phyloP scores from a whole-genome alignment of 164 flowering plant genomes.

The Vitis cinerea region DNA sequence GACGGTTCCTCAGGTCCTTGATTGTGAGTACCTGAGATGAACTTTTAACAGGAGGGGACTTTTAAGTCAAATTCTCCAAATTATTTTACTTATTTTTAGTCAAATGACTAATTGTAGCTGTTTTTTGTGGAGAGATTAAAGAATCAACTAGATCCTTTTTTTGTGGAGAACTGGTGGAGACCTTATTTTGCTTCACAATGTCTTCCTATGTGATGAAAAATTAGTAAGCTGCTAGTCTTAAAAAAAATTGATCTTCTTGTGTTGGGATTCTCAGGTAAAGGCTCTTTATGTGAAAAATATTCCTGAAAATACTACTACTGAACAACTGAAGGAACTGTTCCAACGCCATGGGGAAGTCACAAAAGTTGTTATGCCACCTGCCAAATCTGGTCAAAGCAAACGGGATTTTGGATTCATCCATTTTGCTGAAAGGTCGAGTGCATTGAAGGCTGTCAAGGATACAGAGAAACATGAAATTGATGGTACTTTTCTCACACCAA shows the following conservation, averaged over 20 bases:
- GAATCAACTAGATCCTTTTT: not conserved
- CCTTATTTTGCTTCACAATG: not conserved
- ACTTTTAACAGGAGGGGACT: too few relatives aligned
- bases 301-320: constrained; percentile 72
- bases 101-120: too few relatives aligned
- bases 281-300: constrained; percentile 96
- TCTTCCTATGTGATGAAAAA: not conserved
- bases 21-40: too few relatives aligned
- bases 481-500: constrained; percentile 43
- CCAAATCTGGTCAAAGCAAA: constrained; percentile 75
- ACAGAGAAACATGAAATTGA: constrained; percentile 89
- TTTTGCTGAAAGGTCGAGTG: constrained; percentile 91
- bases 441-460: constrained; percentile 91
- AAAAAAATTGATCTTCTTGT: not conserved
- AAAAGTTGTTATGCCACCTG: constrained; percentile 90
- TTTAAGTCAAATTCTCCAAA: too few relatives aligned
- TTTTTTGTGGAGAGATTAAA: too few relatives aligned
- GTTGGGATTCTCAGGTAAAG: constrained; percentile 65
- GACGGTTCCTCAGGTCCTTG: too few relatives aligned
- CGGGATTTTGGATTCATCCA: constrained; percentile 91
- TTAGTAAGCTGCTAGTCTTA: constrained; percentile 1
- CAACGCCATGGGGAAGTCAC: constrained; percentile 92
- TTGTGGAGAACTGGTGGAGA: not conserved
- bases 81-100: too few relatives aligned
- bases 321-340: constrained; percentile 85